phyloP scores from a whole-genome alignment of 108 stramenopile genomes.

The Conticribra weissflogii region DNA sequence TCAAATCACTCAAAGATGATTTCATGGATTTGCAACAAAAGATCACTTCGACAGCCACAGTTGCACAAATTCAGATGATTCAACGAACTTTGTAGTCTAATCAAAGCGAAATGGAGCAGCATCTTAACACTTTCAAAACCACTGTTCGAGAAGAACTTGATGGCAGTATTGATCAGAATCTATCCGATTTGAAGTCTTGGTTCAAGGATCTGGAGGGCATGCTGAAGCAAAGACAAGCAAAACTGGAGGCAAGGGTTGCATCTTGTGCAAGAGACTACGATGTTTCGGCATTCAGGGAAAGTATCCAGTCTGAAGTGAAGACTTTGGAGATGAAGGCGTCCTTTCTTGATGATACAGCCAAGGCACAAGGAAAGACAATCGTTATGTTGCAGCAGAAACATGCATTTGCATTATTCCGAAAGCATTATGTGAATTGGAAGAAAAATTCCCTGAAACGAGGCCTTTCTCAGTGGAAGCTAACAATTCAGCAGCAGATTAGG shows the following conservation, averaged over 20 bases:
- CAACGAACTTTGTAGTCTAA: slow-evolving; percentile 20
- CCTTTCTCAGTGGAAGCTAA: slow-evolving; percentile 35
- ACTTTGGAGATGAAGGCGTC: slow-evolving; percentile 23
- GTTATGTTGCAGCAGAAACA: slow-evolving; percentile 31
- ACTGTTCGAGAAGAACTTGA: slow-evolving; percentile 35
- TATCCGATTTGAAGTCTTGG: slow-evolving; percentile 37
- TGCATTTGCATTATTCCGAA: slow-evolving; percentile 33
- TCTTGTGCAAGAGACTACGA: slow-evolving; percentile 45
- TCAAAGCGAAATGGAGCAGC: slow-evolving; percentile 15
- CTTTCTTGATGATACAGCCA: slow-evolving; percentile 37
- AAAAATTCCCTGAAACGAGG: slow-evolving; percentile 10
- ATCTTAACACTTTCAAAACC: slow-evolving; percentile 20
- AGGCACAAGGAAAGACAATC: slow-evolving; percentile 41
- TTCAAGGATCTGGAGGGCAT: slow-evolving; percentile 39
- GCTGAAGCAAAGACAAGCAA: slow-evolving; percentile 47
- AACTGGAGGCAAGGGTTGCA: slow-evolving; percentile 35
- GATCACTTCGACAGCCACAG: slow-evolving; percentile 27
- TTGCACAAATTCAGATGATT: slow-evolving; percentile 25
- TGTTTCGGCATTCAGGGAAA: slow-evolving; percentile 30
- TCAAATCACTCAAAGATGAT: slow-evolving; percentile 36
- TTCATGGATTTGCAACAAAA: slow-evolving; percentile 29
- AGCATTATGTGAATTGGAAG: slow-evolving; percentile 14
- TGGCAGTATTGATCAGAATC: slow-evolving; percentile 19
- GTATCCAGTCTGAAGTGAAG: slow-evolving; percentile 38
- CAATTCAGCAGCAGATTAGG: slow-evolving; percentile 19